Evolutionary conservation across 768 basidiomycete genomes (phyloP).

Genomic region (Kwoniella newhampshirensis): DNA sequence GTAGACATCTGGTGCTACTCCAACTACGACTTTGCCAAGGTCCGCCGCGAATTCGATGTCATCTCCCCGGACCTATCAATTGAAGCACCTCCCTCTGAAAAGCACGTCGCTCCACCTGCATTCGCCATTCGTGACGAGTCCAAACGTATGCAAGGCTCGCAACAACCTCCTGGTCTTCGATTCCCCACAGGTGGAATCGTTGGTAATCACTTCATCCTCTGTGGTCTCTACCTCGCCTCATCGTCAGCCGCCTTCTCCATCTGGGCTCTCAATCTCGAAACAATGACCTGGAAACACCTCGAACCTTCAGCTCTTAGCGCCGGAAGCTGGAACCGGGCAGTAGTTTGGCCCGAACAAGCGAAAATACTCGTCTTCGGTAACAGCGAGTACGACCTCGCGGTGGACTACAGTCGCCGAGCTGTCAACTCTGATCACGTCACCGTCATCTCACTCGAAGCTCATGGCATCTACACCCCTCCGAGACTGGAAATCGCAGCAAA

Average conservation of each 20-base stretch:
- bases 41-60: slow-evolving; percentile 90
- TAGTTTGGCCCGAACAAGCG: slow-evolving; percentile 79
- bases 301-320: slow-evolving; percentile 61
- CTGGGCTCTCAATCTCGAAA: slow-evolving; percentile 84
- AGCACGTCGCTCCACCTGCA: slow-evolving; percentile 52
- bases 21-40: slow-evolving; percentile 86
- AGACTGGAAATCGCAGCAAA: slow-evolving; percentile 61
- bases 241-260: slow-evolving; percentile 93
- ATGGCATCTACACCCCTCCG: slow-evolving; percentile 92
- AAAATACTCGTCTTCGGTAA: slow-evolving; percentile 91
- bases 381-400: slow-evolving; percentile 55
- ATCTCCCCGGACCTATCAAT: slow-evolving; percentile 62
- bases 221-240: slow-evolving; percentile 92
- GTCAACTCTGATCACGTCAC: slow-evolving; percentile 70
- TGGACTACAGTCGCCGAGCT: slow-evolving; percentile 49
- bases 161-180: slow-evolving; percentile 88
- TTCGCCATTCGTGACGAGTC: slow-evolving; percentile 82
- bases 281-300: slow-evolving; percentile 39
- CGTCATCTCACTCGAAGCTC: slow-evolving; percentile 86
- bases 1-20: slow-evolving; percentile 84
- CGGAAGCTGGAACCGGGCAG: slow-evolving; percentile 94
- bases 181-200: slow-evolving; percentile 94
- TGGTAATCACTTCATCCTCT: slow-evolving; percentile 80
- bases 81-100: slow-evolving; percentile 10
- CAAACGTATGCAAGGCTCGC: slow-evolving; percentile 67